A percentile compares a stretch with the other conserved stretches of the same genome.
phyloP scores from a whole-genome alignment of 805 yeast genomes.

The Saccharomycopsis guyanensis region DNA sequence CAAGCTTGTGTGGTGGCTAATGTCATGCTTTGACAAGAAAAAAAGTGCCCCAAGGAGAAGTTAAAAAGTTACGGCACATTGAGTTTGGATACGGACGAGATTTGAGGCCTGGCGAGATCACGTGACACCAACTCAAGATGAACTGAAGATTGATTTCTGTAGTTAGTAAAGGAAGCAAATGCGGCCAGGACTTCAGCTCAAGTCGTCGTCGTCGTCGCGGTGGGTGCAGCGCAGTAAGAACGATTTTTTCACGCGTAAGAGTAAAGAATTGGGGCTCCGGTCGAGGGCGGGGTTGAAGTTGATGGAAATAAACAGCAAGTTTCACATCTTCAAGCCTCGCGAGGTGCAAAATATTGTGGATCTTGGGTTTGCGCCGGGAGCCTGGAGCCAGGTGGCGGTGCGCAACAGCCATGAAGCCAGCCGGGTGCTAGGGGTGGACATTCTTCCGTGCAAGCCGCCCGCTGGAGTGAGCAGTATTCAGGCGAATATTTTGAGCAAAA shows the following conservation, averaged over 20 bases:
- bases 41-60: too few relatives aligned
- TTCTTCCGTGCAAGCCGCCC: constrained; percentile 74
- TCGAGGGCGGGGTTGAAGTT: constrained; percentile 92
- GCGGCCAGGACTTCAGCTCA: neutral
- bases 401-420: constrained; percentile 31
- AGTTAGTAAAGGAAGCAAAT: neutral
- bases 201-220: constrained; percentile 25
- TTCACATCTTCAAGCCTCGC: constrained; percentile 38
- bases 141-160: neutral
- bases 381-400: constrained; percentile 84
- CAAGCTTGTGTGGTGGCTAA: too few relatives aligned
- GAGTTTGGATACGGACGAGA: too few relatives aligned
- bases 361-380: constrained; percentile 90
- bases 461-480: constrained; percentile 72
- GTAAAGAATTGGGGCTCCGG: constrained; percentile 51
- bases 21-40: too few relatives aligned
- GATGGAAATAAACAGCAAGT: constrained; percentile 62
- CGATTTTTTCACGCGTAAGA: constrained; percentile 62
- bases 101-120: neutral
- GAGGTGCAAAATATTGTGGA: constrained; percentile 56
- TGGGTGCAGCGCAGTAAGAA: constrained; percentile 69
- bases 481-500: constrained; percentile 71
- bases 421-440: constrained; percentile 69
- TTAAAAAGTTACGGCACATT: too few relatives aligned
- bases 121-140: neutral